Evolutionary conservation across 1,139 yeast species (phyloP).

Genomic region (Blastobotrys ciferrii): DNA sequence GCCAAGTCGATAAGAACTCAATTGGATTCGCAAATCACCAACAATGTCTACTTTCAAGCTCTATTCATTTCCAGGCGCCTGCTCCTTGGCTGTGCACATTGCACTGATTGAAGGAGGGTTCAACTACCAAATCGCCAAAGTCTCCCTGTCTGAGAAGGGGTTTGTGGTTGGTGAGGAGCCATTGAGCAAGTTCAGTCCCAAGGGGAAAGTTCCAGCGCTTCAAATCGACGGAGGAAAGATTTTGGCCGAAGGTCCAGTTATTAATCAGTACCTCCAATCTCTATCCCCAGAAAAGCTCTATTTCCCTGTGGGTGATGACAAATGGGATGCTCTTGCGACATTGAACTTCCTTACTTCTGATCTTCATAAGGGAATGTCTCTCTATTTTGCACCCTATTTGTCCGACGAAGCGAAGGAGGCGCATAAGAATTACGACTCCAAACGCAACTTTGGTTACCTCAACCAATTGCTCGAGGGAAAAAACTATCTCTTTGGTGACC

Average conservation of each 20-base stretch:
- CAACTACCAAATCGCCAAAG: conserved; percentile 11
- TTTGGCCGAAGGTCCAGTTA: background rate
- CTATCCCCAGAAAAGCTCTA: conserved; percentile 8
- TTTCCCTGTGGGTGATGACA: conserved; percentile 1
- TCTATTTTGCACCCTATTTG: background rate
- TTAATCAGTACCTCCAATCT: background rate
- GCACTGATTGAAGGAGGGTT: conserved; percentile 13
- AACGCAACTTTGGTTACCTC: background rate
- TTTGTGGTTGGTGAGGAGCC: background rate
- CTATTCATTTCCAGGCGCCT: conserved; percentile 13
- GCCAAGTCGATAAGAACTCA: too few species aligned
- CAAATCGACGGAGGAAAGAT: background rate
- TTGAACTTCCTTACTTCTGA: background rate
- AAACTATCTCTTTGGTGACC: conserved; percentile 5
- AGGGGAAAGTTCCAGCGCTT: background rate
- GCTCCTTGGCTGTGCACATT: conserved; percentile 14
- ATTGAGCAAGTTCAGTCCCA: conserved; percentile 1
- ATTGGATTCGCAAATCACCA: too few species aligned
- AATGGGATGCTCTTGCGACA: background rate
- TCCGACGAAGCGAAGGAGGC: background rate
- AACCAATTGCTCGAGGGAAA: background rate
- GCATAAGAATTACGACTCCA: background rate
- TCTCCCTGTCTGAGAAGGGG: background rate
- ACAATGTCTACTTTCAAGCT: conserved; percentile 2
- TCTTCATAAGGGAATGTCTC: background rate